Conservation (phyloP, 768 basidiomycete species). For the Boletus coccyginus region DNA sequence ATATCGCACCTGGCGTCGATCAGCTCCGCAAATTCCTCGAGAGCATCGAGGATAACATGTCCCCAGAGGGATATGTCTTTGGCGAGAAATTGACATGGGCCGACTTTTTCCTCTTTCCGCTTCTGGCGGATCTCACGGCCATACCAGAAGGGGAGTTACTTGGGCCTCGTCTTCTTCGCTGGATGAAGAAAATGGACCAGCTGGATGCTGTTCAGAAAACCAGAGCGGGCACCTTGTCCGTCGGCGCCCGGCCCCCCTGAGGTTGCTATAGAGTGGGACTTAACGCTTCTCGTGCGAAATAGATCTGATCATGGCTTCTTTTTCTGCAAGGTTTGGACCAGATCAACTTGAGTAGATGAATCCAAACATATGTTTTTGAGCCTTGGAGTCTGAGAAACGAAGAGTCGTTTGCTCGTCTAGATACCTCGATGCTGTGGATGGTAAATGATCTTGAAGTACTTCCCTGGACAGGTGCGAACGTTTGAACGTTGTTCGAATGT, state of each 20-base stretch:
- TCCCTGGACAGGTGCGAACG: neutral
- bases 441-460: no score
- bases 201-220: conserved; percentile 27
- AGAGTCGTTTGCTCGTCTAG: neutral
- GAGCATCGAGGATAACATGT: conserved; percentile 21
- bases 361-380: neutral
- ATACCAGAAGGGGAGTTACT: conserved; percentile 26
- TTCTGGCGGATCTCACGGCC: conserved; percentile 29
- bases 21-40: conserved; percentile 17
- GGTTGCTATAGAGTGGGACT: neutral
- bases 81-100: conserved; percentile 30
- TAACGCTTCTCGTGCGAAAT: neutral
- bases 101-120: conserved; percentile 33
- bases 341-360: neutral
- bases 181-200: conserved; percentile 26
- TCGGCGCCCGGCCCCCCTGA: conserved; percentile 25
- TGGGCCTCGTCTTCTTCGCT: conserved; percentile 18
- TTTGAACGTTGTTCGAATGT: neutral
- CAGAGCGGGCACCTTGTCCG: conserved; percentile 24
- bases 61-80: conserved; percentile 28
- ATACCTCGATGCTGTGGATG: no score
- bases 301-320: neutral
- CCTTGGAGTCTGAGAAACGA: neutral
- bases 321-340: neutral
- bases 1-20: conserved; percentile 17